Base-by-base conservation (phyloP, 202 grass and related monocot genomes). In the Schoenoplectus tabernaemontani region DNA sequence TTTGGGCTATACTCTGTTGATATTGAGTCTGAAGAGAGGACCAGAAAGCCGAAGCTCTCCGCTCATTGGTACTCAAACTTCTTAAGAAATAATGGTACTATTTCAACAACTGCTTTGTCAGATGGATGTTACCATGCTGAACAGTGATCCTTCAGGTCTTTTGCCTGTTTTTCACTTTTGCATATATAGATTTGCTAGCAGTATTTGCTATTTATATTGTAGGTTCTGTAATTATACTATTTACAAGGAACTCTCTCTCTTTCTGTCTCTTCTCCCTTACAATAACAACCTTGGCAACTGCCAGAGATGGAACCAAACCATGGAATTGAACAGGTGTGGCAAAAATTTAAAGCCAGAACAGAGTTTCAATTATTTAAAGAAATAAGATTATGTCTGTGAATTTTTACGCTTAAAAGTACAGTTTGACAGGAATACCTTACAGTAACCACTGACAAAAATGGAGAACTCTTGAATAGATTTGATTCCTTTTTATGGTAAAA, bases 1-100 rank as follows among this genome's bases (percentile, higher is more conserved):
- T 97, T 81, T 9, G 94, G 91, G 5, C 53, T 93, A 8, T 91
- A 89, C 76, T 65, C 61, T 15, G 91, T 97, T 13, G 85, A 97
- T 75, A 90, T 97, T 20, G 15, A 84, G 0, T 75, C 87, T 2
- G 46, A 88, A 39, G 59, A 73, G 4, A 86, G 10, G 34, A 78
- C 83, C 44, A 87, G 93, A 58, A 81, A 53, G 50, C 82, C 94
- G 0, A 97, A 59, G 80, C 79, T 88, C 59, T 97, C 94, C 9
- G 94, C 91, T 53, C 33, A 42, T 47, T 93, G 94, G 94, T 97
- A 90, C 80, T 88, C 58, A 41, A 15, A 5, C 17, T 92, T 86
- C 57, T 84, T 88, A 36, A 77, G 64, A 89, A 87, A 82, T 58
- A 84, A 68, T 22, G 85, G 16, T 5, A 50, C 24, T 47, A 46